phyloP scores from a whole-genome alignment of 2,329 filamentous ascomycete genomes.

The Cucurbitaria berberidis region DNA sequence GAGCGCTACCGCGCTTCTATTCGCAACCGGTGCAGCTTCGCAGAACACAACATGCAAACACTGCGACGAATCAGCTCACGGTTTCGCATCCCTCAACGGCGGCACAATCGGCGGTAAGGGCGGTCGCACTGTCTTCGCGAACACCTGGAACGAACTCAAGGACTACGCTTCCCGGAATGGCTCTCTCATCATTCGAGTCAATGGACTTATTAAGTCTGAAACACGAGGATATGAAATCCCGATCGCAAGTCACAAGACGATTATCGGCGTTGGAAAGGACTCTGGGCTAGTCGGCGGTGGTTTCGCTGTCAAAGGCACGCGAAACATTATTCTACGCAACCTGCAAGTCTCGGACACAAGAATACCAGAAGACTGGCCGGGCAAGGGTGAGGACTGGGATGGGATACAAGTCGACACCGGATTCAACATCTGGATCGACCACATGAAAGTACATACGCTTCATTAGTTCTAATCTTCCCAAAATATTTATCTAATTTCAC shows the following conservation, averaged over 20 bases:
- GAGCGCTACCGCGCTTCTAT: background rate
- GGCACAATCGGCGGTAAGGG: conserved; percentile 9
- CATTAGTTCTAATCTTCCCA: background rate
- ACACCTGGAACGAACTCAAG: conserved; percentile 7
- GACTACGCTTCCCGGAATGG: conserved; percentile 4
- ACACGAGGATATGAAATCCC: conserved; percentile 7
- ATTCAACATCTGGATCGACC: conserved; percentile 13
- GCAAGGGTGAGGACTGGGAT: conserved; percentile 13
- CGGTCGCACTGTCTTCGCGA: conserved; percentile 2
- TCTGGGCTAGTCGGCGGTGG: conserved; percentile 6
- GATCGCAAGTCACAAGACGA: conserved; percentile 11
- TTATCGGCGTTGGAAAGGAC: conserved; percentile 4
- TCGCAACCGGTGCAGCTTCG: background rate
- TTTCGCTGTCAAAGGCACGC: conserved; percentile 10
- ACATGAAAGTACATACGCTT: conserved; percentile 4
- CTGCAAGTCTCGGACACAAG: too few species aligned
- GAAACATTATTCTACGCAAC: too few species aligned
- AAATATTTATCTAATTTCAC: background rate
- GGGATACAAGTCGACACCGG: conserved; percentile 11
- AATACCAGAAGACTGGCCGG: conserved; percentile 5
- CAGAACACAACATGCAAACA: conserved; percentile 8
- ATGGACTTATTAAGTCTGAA: background rate
- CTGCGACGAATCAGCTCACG: conserved; percentile 9
- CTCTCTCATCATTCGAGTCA: conserved; percentile 7
- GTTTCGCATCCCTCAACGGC: conserved; percentile 14